A percentile compares a stretch with the other conserved stretches of the same genome.
phyloP scores from a whole-genome alignment of 306 rosid genomes.

The Fragaria ananassa region DNA sequence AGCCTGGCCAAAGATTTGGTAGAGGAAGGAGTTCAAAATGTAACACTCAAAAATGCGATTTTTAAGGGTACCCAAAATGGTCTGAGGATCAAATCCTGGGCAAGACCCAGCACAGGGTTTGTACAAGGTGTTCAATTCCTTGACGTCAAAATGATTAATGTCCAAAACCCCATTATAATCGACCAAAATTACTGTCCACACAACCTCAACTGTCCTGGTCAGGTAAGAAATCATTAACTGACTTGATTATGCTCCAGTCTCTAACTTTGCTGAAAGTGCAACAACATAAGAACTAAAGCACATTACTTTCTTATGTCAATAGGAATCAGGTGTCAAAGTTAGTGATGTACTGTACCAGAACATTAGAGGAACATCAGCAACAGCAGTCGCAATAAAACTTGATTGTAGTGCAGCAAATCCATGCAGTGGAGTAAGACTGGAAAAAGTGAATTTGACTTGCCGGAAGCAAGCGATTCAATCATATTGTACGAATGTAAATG shows the following conservation, averaged over 20 bases:
- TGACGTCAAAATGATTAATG: slow-evolving; percentile 17
- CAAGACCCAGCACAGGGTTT: slow-evolving; percentile 22
- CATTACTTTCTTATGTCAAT: neutral
- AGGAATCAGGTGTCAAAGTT: slow-evolving; percentile 15
- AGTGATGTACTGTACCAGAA: neutral
- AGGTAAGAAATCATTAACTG: neutral
- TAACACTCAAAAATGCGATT: slow-evolving; percentile 2
- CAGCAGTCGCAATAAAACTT: slow-evolving; percentile 10
- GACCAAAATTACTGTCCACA: slow-evolving; percentile 31
- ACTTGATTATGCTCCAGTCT: neutral
- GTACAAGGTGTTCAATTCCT: slow-evolving; percentile 11
- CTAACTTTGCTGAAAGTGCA: neutral
- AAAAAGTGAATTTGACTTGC: slow-evolving; percentile 15
- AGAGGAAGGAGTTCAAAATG: slow-evolving; percentile 32
- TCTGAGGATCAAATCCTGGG: slow-evolving; percentile 27
- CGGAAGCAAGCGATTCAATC: slow-evolving; percentile 17
- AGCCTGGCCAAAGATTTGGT: slow-evolving; percentile 25
- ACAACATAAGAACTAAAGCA: neutral
- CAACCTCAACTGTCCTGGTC: slow-evolving; percentile 21
- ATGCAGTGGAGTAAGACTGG: slow-evolving; percentile 7
- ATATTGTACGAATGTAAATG: slow-evolving; percentile 16
- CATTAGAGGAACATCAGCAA: slow-evolving; percentile 19
- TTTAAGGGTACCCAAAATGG: slow-evolving; percentile 19
- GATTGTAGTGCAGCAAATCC: slow-evolving; percentile 24
- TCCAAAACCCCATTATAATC: slow-evolving; percentile 24